Evolutionary conservation across 2,329 filamentous ascomycete species (phyloP), one percentile per base, ranked within the genome.

Genomic region (Davidsoniella eucalypti): DNA sequence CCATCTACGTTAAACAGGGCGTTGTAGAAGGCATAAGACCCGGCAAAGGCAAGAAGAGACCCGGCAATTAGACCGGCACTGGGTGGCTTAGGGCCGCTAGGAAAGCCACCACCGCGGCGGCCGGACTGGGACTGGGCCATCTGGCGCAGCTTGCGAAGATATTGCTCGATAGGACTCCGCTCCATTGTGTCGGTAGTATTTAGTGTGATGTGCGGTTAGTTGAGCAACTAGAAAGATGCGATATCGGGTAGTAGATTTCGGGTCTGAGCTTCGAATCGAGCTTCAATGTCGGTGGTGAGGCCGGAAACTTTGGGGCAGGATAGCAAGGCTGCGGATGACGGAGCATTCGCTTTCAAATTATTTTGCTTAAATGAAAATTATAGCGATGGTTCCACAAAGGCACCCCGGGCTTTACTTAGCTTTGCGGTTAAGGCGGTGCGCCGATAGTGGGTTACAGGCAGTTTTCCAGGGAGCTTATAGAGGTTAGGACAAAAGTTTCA

Each of bases 1-100:
- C 92, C 92, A 63, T 98, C 92, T 60, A 98, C 92, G 69, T 82
- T 82, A 71, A 82, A 82, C 4, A 82, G 70, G 42, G 78, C 73
- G 63, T 79, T 75, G 59, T 74, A 70, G 56, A 79, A 58, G 57
- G 78, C 55, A 58, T 73, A 61, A 51, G 68, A 63, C 43, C 70
- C 74, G 52, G 49, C 53, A 33, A 71, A 71, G 14, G 66, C 67
- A 41, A 75, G 59, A 29, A 76, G 58, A 16, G 64, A 57, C 17
- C 69, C 58, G 41, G 64, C 69, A 26, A 64, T 61, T 44, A 73
- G 49, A 33, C 65, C 66, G 42, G 63, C 62, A 36, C 65, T 64
- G 5, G 52, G 52, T 4, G 52, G 48, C 21, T 46, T 38, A 12
- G 26, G 26, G 45, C 64, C 64, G 53, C 65, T 61, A 54, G 67